A percentile compares a stretch with the other conserved stretches of the same genome.
Conservation (phyloP, 2,329 filamentous ascomycete species). For the Fusarium sublunatum region DNA sequence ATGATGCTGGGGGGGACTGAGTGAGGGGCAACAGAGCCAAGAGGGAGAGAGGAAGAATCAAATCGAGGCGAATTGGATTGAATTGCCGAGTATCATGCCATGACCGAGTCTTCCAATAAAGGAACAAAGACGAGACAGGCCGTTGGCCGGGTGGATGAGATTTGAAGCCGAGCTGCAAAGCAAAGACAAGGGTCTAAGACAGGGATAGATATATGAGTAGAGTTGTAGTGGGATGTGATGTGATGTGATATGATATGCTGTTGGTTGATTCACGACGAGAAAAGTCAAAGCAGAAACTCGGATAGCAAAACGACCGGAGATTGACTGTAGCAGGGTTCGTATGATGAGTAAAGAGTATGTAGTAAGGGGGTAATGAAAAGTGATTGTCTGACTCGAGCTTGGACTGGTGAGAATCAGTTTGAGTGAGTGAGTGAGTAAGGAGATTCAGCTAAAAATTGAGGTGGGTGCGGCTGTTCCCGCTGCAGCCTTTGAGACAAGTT, state of each 20-base stretch:
- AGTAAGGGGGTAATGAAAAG: not conserved
- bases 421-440: not conserved
- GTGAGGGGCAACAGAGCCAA: slow-evolving; percentile 11
- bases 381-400: not conserved
- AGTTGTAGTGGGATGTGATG: slow-evolving; percentile 8
- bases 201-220: slow-evolving; percentile 15
- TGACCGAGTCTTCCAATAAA: slow-evolving; percentile 1
- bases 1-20: slow-evolving; percentile 22
- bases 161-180: slow-evolving; percentile 15
- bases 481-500: slow-evolving; percentile 32
- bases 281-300: slow-evolving; percentile 15
- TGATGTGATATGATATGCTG: not conserved
- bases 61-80: slow-evolving; percentile 21
- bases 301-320: not conserved
- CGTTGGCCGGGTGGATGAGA: slow-evolving; percentile 19
- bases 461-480: slow-evolving; percentile 34
- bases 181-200: slow-evolving; percentile 15
- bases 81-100: slow-evolving; percentile 8
- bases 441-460: not conserved
- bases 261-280: not conserved
- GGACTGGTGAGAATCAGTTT: not conserved
- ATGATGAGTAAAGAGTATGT: not conserved
- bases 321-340: not conserved
- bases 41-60: slow-evolving; percentile 7
- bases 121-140: slow-evolving; percentile 21